Base-by-base conservation (phyloP, 345 rosid species). In the Hibiscus syriacus region DNA sequence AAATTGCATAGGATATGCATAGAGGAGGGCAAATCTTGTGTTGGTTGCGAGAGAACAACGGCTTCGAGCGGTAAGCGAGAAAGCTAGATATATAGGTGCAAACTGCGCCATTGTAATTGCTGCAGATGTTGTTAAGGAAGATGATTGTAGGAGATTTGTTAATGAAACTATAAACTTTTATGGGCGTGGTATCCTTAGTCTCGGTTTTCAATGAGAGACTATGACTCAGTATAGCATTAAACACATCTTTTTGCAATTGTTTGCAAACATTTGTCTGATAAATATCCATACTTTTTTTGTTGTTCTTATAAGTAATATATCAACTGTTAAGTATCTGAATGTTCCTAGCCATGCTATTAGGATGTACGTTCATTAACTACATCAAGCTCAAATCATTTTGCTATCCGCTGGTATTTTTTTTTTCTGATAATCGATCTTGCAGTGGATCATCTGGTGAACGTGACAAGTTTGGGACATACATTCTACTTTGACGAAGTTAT, bases 1-100 rank as follows among this genome's bases (percentile, higher is more conserved):
- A 89, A 89, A 91, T 91, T 71, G 95, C 96, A 2, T 91, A 94
- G 91, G 87, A 66, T 89, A 91, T 71, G 97, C 93, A 11, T 89
- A 81, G 81, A 84, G 87, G 76, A 62, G 81, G 71, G 95, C 85
- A 0, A 87, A 81, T 69, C 86, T 91, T 39, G 97, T 87, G 50
- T 65, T 89, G 70, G 86, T 91, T 64, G 96, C 99, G 0, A 73
- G 97, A 80, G 99, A 85, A 72, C 63, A 84, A 32, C 75, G 97
- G 39, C 80, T 91, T 2, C 80, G 76, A 70, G 83, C 81, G 30
- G 86, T 94, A 52, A 78, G 91, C 48, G 84, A 80, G 72, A 85
- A 80, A 39, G 95, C 99, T 9, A 84, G 77, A 70, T 23, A 12
- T 16, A 25, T 84, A 0, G 99, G 99, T 17, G 92, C 93, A 54